phyloP scores from a whole-genome alignment of 441 rosid species.

The Populus hybrid region DNA sequence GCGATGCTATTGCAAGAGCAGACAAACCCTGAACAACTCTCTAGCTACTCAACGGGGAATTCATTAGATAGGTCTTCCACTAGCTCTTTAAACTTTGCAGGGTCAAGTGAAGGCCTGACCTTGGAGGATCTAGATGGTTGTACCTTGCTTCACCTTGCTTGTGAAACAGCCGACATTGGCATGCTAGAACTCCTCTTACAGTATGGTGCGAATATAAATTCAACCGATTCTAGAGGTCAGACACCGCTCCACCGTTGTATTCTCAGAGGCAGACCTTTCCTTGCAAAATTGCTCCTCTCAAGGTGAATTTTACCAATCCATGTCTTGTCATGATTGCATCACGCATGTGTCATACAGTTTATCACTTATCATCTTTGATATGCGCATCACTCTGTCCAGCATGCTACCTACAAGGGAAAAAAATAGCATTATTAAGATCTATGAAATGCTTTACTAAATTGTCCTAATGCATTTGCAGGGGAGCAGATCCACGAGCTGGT shows the following conservation, averaged over 20 bases:
- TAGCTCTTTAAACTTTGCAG: constrained; percentile 51
- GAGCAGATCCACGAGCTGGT: constrained; percentile 69
- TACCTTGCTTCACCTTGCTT: constrained; percentile 92
- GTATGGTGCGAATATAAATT: constrained; percentile 86
- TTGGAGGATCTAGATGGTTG: constrained; percentile 70
- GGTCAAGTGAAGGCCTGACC: constrained; percentile 42
- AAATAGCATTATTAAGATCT: not conserved
- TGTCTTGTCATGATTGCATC: not conserved
- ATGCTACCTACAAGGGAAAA: too few species aligned
- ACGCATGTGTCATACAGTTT: not conserved
- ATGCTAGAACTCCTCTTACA: constrained; percentile 97
- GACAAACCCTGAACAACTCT: constrained; percentile 47
- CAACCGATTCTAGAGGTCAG: constrained; percentile 74
- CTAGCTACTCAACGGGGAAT: constrained; percentile 51
- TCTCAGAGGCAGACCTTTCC: constrained; percentile 51
- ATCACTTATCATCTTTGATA: not conserved
- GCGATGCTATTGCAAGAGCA: constrained; percentile 81
- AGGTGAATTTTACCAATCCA: constrained; percentile 47
- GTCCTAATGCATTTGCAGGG: constrained; percentile 51
- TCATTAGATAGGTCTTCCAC: constrained; percentile 64
- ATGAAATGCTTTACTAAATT: constrained; percentile 3
- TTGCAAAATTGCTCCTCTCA: constrained; percentile 79
- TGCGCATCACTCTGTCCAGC: too few species aligned
- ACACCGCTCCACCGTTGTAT: constrained; percentile 79
- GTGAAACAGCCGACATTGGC: constrained; percentile 92